Evolutionary conservation across 2,329 filamentous ascomycete species (phyloP).

Genomic region (Daldinia eschscholtzii): DNA sequence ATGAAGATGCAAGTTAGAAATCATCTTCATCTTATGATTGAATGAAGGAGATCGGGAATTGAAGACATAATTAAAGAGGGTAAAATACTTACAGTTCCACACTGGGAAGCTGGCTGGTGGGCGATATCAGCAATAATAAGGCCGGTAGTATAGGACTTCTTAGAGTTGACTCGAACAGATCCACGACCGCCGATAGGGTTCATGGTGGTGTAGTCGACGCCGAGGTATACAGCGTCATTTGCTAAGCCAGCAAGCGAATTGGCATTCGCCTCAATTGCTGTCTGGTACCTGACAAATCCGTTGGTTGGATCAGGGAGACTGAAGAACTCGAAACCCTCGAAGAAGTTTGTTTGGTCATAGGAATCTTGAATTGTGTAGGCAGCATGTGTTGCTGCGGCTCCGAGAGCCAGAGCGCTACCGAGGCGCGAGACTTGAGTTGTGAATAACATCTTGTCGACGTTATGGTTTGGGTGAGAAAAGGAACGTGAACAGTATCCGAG

Average conservation of each 20-base stretch:
- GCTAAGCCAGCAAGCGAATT: constrained; percentile 69
- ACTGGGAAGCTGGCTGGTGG: constrained; percentile 80
- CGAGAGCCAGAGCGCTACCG: constrained; percentile 44
- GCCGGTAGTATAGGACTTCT: constrained; percentile 74
- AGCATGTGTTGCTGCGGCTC: constrained; percentile 43
- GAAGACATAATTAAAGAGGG: background rate
- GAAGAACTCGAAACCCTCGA: constrained; percentile 69
- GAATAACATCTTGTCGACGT: constrained; percentile 42
- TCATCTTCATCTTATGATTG: background rate
- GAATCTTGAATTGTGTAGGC: constrained; percentile 62
- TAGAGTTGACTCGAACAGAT: constrained; percentile 78
- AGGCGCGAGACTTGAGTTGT: constrained; percentile 45
- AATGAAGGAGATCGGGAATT: background rate
- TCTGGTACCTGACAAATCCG: constrained; percentile 79
- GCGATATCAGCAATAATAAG: constrained; percentile 79
- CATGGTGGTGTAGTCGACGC: constrained; percentile 72
- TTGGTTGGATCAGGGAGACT: constrained; percentile 74
- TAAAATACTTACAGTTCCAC: constrained; percentile 64
- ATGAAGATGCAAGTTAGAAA: constrained; percentile 16
- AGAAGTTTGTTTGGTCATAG: constrained; percentile 68
- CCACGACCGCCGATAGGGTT: constrained; percentile 71
- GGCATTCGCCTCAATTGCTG: constrained; percentile 68
- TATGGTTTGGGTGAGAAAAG: constrained; percentile 1
- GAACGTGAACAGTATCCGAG: background rate
- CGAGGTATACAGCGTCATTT: constrained; percentile 72